Conservation (phyloP, 371 early-diverging fungal genomes). For the Enterocytospora artemiae region DNA sequence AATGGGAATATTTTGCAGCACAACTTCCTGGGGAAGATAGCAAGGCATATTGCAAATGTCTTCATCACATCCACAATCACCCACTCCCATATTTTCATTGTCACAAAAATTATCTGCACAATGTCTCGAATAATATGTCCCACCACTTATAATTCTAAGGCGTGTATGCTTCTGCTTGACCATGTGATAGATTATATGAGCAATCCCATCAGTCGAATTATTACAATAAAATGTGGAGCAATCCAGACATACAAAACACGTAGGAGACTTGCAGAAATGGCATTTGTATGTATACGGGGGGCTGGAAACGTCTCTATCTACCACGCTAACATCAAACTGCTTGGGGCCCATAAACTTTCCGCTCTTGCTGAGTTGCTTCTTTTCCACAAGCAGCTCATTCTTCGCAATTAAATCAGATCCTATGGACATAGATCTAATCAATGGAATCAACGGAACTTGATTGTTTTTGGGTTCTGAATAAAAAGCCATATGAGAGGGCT, state of each 20-base stretch:
- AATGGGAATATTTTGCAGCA: constrained; percentile 75
- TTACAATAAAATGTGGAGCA: constrained; percentile 1
- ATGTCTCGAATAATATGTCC: too few relatives aligned
- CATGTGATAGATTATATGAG: constrained; percentile 84
- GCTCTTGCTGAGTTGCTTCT: too few relatives aligned
- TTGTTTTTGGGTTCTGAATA: too few relatives aligned
- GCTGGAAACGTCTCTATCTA: too few relatives aligned
- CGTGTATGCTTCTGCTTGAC: constrained; percentile 84
- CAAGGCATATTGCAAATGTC: not conserved
- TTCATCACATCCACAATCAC: not conserved
- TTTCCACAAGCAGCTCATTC: too few relatives aligned
- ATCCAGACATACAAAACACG: constrained; percentile 2
- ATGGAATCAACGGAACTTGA: too few relatives aligned
- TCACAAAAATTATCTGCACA: not conserved
- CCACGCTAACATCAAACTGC: too few relatives aligned
- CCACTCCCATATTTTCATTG: not conserved
- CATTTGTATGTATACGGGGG: too few relatives aligned
- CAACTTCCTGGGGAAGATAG: constrained; percentile 66
- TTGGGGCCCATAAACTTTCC: too few relatives aligned
- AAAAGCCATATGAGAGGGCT: too few relatives aligned
- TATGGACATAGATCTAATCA: too few relatives aligned
- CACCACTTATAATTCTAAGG: constrained; percentile 59
- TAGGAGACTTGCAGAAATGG: not conserved
- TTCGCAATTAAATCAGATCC: too few relatives aligned
- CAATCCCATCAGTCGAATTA: constrained; percentile 58